Conservation (phyloP, 495 filamentous ascomycete genomes). For the Penicillium lividum region DNA sequence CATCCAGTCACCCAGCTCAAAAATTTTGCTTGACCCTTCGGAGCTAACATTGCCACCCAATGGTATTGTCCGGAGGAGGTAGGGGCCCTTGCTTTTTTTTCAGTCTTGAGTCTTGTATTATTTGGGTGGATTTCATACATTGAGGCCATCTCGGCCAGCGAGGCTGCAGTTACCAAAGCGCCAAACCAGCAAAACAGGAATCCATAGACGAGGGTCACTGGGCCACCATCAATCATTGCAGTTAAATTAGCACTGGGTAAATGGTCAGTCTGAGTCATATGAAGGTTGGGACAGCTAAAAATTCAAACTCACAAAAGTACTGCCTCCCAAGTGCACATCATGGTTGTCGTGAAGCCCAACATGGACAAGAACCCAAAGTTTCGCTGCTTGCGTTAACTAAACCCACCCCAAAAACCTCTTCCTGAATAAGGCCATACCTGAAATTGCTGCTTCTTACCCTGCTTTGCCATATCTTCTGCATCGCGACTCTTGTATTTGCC, state of each 20-base stretch:
- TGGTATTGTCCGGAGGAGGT: constrained; percentile 39
- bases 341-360: constrained; percentile 47
- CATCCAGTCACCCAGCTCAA: constrained; percentile 37
- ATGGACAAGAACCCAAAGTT: constrained; percentile 50
- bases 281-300: neutral
- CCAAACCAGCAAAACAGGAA: neutral
- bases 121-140: neutral
- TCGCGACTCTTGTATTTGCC: constrained; percentile 1
- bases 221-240: constrained; percentile 7
- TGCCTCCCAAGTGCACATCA: constrained; percentile 50
- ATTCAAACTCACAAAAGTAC: constrained; percentile 23
- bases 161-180: constrained; percentile 2
- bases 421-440: neutral
- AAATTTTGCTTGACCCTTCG: constrained; percentile 23
- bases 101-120: too few relatives aligned
- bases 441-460: constrained; percentile 7
- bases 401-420: neutral
- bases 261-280: neutral
- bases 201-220: neutral
- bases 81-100: constrained; percentile 9
- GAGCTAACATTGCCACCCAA: constrained; percentile 37
- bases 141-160: constrained; percentile 16
- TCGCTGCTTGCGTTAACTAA: constrained; percentile 22
- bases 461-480: constrained; percentile 8
- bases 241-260: neutral